Base-by-base conservation (phyloP, 768 basidiomycete species). In the Royoungia palumana region DNA sequence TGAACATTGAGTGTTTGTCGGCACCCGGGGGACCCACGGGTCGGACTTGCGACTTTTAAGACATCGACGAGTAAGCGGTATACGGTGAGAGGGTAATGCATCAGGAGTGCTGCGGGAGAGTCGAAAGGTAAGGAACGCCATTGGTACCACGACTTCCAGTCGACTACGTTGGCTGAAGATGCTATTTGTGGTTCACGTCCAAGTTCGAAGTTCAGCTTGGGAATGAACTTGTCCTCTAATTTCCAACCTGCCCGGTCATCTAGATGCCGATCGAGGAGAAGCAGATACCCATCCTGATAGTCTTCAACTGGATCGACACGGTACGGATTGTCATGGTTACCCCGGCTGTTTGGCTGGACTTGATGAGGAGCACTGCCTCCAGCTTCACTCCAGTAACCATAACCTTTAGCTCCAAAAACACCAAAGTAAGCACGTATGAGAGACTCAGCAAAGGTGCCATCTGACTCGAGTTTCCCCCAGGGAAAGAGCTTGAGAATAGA, bases 111-210 rank as follows among this genome's bases (percentile, higher is more conserved):
- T 0, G 72, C 74, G 8, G 74, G 72, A 19, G 75, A 75, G 21
- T 61, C 59, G 34, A 74, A 58, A 30, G 76, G 69, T 19, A 78
- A 56, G 40, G 68, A 64, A 32, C 76, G 70, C 76, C 75, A 77
- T 40, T 66, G 51, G 56, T 77, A 72, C 62, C 74, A 78, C 21
- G 71, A 69, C 27, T 61, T 63, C 77, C 76, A 78, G 48, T 67
- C 71, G 22, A 58, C 53, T 28, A 73, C 56, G 17, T 67, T 61
- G 25, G 46, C 57, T 42, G 63, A 50, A 51, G 65, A 54, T 55
- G 55, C 50, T 12, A 67, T 60, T 27, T 44, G 41, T 2, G 56
- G 65, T 41, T 71, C 67, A 24, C 57, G 49, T 14, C 56, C 58
- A 27, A 57, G 51, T 35, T 58, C 53, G n/a, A 66, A 66, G 37